Evolutionary conservation across 2,329 filamentous ascomycete genomes (phyloP), one percentile per base, ranked within the genome.

Genomic region (Fusarium armeniacum): DNA sequence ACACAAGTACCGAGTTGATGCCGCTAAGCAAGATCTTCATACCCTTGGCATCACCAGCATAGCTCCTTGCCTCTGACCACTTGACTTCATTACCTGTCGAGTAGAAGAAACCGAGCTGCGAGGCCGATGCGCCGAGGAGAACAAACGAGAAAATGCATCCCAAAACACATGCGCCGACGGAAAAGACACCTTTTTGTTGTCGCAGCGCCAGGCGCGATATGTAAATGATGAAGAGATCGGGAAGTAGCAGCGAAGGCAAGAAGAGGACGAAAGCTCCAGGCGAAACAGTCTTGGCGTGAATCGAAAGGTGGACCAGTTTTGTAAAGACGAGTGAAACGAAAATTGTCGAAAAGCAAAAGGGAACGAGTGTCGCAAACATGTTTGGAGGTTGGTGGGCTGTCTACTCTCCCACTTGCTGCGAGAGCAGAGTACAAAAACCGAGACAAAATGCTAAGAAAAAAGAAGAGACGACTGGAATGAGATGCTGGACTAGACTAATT

Each of bases 11-110:
- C n/a, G 73, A 64, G 16, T 62, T 62, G 16, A 75, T 65, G 9
- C 77, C 77, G 58, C 75, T 78, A 5, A 79, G 65, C 45, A 78
- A 44, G 16, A 79, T 77, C 63, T 77, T 78, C 55, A 76, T 70
- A 46, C 72, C 76, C 50, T 78, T 76, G 33, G 72, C 62, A 50
- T 77, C 75, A 18, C 70, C 60, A 30, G 78, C 75, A 40, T 78
- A 77, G 16, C 71, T 58, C 26, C 67, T 52, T 2, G 75, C 77
- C 52, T 79, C 77, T 2, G 67, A 64, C 77, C 77, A 79, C 33
- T 77, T 73, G 11, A 78, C 59, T 47, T 78, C 76, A 32, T 76
- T 76, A 16, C 76, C 76, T 0, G 77, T 77, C 20, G 75, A 63
- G 58, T 71, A 76, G 51, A 69, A 78, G 71, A 79, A 79, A 33